Conservation (phyloP, 208 protist genomes). For the Strigomonas culicis region DNA sequence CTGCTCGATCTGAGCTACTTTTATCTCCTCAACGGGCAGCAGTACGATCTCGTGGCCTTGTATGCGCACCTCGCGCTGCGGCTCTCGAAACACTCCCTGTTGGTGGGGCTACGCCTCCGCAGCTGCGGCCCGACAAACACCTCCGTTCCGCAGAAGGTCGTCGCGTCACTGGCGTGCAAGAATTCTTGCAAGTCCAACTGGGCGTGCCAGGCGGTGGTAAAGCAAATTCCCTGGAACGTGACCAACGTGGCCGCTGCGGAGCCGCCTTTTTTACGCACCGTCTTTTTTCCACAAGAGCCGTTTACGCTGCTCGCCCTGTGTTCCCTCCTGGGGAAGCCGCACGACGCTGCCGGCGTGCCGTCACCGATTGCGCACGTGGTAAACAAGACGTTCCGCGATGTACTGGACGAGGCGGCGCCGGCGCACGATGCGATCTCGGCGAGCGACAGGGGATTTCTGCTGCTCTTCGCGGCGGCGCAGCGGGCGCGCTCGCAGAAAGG, state of each 20-base stretch:
- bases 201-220: neutral
- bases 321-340: too few relatives aligned
- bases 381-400: too few relatives aligned
- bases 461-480: too few relatives aligned
- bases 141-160: too few relatives aligned
- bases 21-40: constrained; percentile 42
- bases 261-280: neutral
- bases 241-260: neutral
- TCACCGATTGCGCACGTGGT: too few relatives aligned
- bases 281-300: neutral
- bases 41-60: constrained; percentile 44
- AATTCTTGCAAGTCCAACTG: constrained; percentile 5
- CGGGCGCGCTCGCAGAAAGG: too few relatives aligned
- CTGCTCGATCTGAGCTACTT: constrained; percentile 58
- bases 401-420: too few relatives aligned
- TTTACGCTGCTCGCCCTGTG: constrained; percentile 1
- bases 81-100: constrained; percentile 13
- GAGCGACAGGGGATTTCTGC: too few relatives aligned
- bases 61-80: constrained; percentile 61
- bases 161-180: neutral
- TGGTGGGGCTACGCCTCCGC: neutral
- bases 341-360: too few relatives aligned
- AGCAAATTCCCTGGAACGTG: neutral
- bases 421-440: too few relatives aligned
- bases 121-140: neutral